phyloP scores from a whole-genome alignment of 148 eudicot species.

The Cornus kousa region DNA sequence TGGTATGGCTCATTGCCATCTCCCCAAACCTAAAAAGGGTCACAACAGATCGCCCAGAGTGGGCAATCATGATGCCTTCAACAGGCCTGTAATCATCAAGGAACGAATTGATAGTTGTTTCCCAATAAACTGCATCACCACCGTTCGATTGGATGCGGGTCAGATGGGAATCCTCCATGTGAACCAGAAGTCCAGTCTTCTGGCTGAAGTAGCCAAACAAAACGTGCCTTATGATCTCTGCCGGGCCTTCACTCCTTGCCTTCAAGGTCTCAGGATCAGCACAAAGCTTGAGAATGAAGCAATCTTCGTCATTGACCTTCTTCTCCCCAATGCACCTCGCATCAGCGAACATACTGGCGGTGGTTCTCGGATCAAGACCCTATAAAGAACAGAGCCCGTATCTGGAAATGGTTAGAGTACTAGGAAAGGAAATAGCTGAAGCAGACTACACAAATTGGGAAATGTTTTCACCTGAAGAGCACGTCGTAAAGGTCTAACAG shows the following conservation, averaged over 20 bases:
- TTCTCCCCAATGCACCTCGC: slow-evolving; percentile 59
- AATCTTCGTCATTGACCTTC: slow-evolving; percentile 50
- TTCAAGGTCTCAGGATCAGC: slow-evolving; percentile 50
- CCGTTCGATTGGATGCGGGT: slow-evolving; percentile 56
- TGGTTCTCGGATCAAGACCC: slow-evolving; percentile 67
- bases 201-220: slow-evolving; percentile 59
- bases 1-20: slow-evolving; percentile 60
- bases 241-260: slow-evolving; percentile 58
- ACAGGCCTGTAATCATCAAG: slow-evolving; percentile 47
- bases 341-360: slow-evolving; percentile 53
- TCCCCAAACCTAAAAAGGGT: slow-evolving; percentile 57
- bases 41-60: slow-evolving; percentile 53
- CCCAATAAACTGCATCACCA: slow-evolving; percentile 53
- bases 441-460: not conserved
- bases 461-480: slow-evolving; percentile 46
- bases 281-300: slow-evolving; percentile 51
- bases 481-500: slow-evolving; percentile 52
- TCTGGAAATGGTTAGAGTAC: not conserved
- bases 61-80: slow-evolving; percentile 61
- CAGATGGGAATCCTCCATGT: slow-evolving; percentile 61
- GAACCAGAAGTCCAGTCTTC: slow-evolving; percentile 49
- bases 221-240: slow-evolving; percentile 59
- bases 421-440: not conserved
- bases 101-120: slow-evolving; percentile 52
- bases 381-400: slow-evolving; percentile 17